Evolutionary conservation across 2,329 filamentous ascomycete genomes (phyloP).

Genomic region (Phoma sp.): DNA sequence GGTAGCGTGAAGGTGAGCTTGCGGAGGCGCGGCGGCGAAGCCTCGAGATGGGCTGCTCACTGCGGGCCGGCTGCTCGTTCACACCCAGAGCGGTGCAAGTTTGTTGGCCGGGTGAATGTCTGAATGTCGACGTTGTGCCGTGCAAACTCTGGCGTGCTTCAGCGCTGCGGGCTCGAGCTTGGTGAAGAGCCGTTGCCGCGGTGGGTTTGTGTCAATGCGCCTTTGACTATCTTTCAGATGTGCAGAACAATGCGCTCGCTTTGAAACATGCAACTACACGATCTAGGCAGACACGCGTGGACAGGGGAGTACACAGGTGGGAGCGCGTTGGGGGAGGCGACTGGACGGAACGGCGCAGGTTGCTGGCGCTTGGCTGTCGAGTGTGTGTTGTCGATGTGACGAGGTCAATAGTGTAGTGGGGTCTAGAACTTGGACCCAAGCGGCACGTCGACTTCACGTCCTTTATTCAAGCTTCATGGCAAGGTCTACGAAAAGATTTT

Average conservation of each 20-base stretch:
- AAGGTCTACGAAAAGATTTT: too few relatives aligned
- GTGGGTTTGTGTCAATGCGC: constrained; percentile 40
- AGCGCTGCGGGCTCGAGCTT: constrained; percentile 20
- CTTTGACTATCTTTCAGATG: constrained; percentile 27
- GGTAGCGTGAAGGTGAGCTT: neutral
- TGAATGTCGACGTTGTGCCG: constrained; percentile 4
- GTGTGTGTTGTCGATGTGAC: constrained; percentile 17
- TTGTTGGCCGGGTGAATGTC: neutral
- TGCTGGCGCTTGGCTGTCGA: constrained; percentile 33
- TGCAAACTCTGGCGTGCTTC: constrained; percentile 12
- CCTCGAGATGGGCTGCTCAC: neutral
- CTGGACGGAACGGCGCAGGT: constrained; percentile 27
- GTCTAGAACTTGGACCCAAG: constrained; percentile 23
- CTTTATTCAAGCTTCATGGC: neutral
- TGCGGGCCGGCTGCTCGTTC: neutral
- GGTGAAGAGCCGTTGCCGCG: constrained; percentile 25
- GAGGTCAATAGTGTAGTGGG: constrained; percentile 36
- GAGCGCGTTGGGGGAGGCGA: constrained; percentile 30
- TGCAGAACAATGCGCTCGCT: constrained; percentile 31
- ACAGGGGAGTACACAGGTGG: constrained; percentile 6
- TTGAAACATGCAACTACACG: constrained; percentile 25
- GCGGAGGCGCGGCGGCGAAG: constrained; percentile 4
- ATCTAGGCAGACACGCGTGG: constrained; percentile 29
- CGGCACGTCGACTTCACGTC: constrained; percentile 7
- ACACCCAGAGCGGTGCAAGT: neutral